phyloP scores from a whole-genome alignment of 805 yeast species.

The Cyberlindnera veronae region DNA sequence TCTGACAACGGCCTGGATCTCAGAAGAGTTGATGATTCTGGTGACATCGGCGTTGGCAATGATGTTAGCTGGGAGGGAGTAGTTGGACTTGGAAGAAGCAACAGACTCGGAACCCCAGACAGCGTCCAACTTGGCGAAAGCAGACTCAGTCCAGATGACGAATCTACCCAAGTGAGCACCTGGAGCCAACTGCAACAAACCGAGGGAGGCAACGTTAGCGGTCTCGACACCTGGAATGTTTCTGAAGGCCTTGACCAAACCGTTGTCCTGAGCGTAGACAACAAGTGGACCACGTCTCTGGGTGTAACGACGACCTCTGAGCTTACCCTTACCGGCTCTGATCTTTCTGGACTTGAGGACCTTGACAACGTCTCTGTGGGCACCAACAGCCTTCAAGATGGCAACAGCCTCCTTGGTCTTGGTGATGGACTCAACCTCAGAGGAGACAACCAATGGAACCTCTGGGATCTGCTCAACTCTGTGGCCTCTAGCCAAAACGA shows the following conservation, averaged over 20 bases:
- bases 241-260: constrained; percentile 97
- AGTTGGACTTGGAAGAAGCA: constrained; percentile 80
- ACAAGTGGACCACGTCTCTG: constrained; percentile 99
- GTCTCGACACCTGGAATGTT: constrained; percentile 99
- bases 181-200: constrained; percentile 98
- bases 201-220: constrained; percentile 85
- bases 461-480: constrained; percentile 97
- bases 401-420: constrained; percentile 99
- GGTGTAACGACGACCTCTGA: constrained; percentile 99
- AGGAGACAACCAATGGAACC: constrained; percentile 95
- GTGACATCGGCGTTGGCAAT: constrained; percentile 93
- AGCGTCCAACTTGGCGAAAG: constrained; percentile 93
- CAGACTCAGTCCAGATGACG: constrained; percentile 99
- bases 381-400: constrained; percentile 96
- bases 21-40: constrained; percentile 98
- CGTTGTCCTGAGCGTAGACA: constrained; percentile 97
- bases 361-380: constrained; percentile 96
- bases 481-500: constrained; percentile 99
- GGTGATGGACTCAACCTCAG: constrained; percentile 85
- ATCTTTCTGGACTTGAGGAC: constrained; percentile 97
- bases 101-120: constrained; percentile 94
- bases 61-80: constrained; percentile 92
- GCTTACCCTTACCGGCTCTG: constrained; percentile 99
- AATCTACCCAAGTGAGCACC: constrained; percentile 99
- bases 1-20: constrained; percentile 95